phyloP scores from a whole-genome alignment of 2,329 filamentous ascomycete genomes.

The Camptophora hylomeconis region DNA sequence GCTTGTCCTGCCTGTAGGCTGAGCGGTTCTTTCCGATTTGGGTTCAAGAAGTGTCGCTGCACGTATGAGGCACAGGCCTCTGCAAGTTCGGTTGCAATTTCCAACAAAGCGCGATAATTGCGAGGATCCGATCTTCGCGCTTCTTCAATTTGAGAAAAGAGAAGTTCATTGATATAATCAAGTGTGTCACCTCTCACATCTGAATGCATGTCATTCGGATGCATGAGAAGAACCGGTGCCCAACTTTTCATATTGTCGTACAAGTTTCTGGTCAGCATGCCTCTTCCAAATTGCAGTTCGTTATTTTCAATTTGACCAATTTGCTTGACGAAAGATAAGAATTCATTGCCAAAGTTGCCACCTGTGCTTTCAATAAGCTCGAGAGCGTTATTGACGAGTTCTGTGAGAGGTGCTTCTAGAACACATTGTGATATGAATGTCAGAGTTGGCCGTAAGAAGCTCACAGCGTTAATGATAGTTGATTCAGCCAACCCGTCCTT shows the following conservation, averaged over 20 bases:
- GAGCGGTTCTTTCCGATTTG: constrained; percentile 6
- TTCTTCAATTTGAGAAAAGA: constrained; percentile 26
- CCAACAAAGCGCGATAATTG: constrained; percentile 5
- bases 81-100: constrained; percentile 9
- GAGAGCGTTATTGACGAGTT: constrained; percentile 29
- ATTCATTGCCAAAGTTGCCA: constrained; percentile 34
- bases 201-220: constrained; percentile 27
- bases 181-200: constrained; percentile 33
- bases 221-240: constrained; percentile 40
- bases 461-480: constrained; percentile 40
- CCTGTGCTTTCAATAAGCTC: constrained; percentile 37
- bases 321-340: constrained; percentile 39
- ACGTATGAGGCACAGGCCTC: constrained; percentile 6
- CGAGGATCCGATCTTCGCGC: constrained; percentile 17
- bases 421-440: constrained; percentile 37
- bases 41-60: constrained; percentile 8
- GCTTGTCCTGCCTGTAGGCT: constrained; percentile 12
- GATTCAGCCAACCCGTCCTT: no score
- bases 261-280: constrained; percentile 22
- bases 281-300: constrained; percentile 11
- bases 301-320: constrained; percentile 33
- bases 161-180: constrained; percentile 27
- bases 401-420: constrained; percentile 24
- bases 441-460: constrained; percentile 46
- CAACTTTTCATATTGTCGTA: constrained; percentile 33